A percentile compares a stretch with the other conserved stretches of the same genome.
These are phyloP conservation scores for Salvia miltiorrhiza DNA, from an alignment of 257 asterid species.

Conservation along the genomic window DNA sequence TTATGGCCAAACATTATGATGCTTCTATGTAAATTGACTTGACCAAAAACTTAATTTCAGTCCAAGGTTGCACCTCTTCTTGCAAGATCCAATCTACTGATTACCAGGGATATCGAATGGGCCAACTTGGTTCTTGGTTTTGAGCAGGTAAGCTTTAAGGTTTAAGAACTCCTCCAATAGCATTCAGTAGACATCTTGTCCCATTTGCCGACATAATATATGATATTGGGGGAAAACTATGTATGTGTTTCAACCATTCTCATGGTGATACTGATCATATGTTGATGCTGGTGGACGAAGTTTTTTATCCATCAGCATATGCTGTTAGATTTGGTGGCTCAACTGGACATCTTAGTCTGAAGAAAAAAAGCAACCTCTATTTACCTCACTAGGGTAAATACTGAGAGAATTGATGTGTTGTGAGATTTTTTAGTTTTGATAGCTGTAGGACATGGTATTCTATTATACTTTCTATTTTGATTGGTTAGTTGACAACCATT, in stretches of 20 bases:
- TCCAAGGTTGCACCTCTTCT: constrained; percentile 82
- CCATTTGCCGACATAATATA: not conserved
- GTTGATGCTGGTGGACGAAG: not conserved
- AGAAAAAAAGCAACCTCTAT: not conserved
- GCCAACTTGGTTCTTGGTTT: constrained; percentile 86
- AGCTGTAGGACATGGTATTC: not conserved
- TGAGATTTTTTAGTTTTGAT: not conserved
- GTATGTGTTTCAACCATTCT: constrained; percentile 2
- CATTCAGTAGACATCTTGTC: not conserved
- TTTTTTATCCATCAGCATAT: not conserved
- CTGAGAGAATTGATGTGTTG: not conserved
- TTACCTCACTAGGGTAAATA: not conserved
- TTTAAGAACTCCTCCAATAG: constrained; percentile 11
- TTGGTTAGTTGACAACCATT: not conserved
- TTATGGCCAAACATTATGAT: constrained; percentile 4
- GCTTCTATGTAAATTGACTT: constrained; percentile 16
- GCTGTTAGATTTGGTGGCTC: constrained; percentile 13
- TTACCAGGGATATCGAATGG: constrained; percentile 99
- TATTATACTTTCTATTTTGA: constrained; percentile 7
- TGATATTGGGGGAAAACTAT: not conserved
- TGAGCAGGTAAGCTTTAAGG: constrained; percentile 72
- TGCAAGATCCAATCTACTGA: constrained; percentile 94
- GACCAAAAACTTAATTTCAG: constrained; percentile 39
- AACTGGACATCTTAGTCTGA: not conserved
- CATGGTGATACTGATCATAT: not conserved